These are phyloP conservation scores for Mycena galericulata DNA, from an alignment of 768 basidiomycete genomes.

Conservation along the genomic window DNA sequence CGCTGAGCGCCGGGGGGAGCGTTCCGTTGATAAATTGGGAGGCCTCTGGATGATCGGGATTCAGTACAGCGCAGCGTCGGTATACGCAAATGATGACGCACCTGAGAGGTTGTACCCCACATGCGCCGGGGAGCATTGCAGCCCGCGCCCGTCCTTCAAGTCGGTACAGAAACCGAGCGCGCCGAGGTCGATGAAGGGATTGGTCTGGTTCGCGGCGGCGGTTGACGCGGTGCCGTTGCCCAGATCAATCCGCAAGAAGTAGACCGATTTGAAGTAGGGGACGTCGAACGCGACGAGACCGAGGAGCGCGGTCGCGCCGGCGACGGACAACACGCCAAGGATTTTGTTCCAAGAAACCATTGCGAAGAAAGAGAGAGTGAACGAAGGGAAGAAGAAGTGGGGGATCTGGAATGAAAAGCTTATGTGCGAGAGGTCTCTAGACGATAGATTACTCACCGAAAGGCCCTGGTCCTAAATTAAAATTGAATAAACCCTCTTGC, in stretches of 20 bases:
- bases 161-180: slow-evolving; percentile 27
- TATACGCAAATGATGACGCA: no score
- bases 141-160: slow-evolving; percentile 16
- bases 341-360: slow-evolving; percentile 25
- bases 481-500: neutral
- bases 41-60: neutral
- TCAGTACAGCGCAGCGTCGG: neutral
- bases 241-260: slow-evolving; percentile 11
- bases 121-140: slow-evolving; percentile 20
- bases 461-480: neutral
- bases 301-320: slow-evolving; percentile 11
- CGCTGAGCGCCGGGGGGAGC: neutral
- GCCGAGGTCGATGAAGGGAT: slow-evolving; percentile 24
- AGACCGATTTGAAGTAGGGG: slow-evolving; percentile 12
- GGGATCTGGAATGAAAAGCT: neutral
- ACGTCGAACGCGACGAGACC: slow-evolving; percentile 19
- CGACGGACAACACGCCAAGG: slow-evolving; percentile 10
- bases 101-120: slow-evolving; percentile 21
- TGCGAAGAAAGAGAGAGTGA: neutral
- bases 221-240: neutral
- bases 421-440: neutral
- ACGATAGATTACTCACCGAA: neutral
- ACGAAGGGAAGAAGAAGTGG: neutral
- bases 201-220: slow-evolving; percentile 2
- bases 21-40: neutral